These are phyloP conservation scores for Brachypodium distachyon DNA, from an alignment of 202 grass and related monocot genomes.

Conservation along the genomic window DNA sequence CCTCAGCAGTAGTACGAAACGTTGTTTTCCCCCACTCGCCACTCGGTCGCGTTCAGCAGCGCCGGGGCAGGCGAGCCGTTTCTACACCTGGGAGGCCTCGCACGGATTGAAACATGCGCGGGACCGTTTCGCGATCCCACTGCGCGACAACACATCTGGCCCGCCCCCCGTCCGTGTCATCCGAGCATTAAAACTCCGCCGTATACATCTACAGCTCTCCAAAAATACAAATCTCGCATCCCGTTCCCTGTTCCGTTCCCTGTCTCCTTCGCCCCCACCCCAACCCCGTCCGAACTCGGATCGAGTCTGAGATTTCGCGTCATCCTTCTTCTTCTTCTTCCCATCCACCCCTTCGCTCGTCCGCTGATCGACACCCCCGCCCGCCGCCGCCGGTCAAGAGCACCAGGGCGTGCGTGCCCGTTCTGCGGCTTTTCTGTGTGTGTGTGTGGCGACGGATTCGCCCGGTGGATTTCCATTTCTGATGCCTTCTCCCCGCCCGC, in stretches of 20 bases:
- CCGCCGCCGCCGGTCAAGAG: background rate
- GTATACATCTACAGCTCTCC: constrained; percentile 15
- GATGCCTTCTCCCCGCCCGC: constrained; percentile 16
- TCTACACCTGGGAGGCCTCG: no score
- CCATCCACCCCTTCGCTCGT: no score
- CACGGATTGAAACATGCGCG: no score
- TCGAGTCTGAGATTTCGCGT: background rate
- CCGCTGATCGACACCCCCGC: no score
- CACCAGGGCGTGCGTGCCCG: background rate
- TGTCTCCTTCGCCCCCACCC: background rate
- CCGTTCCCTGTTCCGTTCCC: background rate
- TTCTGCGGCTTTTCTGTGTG: background rate
- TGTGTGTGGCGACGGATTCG: background rate
- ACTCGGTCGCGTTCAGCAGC: no score
- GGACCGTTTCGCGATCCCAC: background rate
- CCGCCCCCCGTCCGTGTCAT: constrained; percentile 7
- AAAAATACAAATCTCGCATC: no score
- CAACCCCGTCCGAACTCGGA: background rate
- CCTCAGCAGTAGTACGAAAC: no score
- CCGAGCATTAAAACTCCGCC: background rate
- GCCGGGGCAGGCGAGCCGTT: no score
- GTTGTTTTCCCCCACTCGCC: no score
- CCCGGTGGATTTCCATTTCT: constrained; percentile 26
- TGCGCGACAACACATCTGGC: background rate
- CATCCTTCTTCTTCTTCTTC: no score